Evolutionary conservation across 2,329 filamentous ascomycete genomes (phyloP), one percentile per base, ranked within the genome.

Genomic region (Pyrenochaeta sp.): DNA sequence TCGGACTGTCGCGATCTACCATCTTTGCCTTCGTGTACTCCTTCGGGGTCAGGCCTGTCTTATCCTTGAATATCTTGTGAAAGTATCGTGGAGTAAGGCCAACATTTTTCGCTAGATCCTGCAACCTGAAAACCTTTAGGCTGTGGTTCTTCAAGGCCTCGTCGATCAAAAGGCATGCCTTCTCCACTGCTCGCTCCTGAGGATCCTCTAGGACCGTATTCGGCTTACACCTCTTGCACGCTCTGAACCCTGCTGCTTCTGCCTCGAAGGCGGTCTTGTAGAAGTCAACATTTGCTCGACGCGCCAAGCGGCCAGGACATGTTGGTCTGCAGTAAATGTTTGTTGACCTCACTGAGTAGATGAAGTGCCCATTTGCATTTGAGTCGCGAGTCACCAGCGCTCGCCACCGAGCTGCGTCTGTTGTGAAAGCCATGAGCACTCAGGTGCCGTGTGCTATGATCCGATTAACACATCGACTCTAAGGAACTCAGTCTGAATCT

Each of bases 261-360:
- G 87, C 87, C 30, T 82, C 78, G 0, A 69, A 58, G 0, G 79
- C 67, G 0, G 76, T 80, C 15, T 80, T 70, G 72, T 82, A 87
- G 73, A 88, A 90, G 32, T 78, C 74, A 32, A 91, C 79, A 22
- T 85, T 84, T 10, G 85, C 81, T n/a, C 85, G 80, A 2, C 82
- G 79, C 1, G 85, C 83, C 13, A 91, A 81, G n/a, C 86, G 83
- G 3, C 84, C 82, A 15, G 84, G 83, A 70, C 87, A 90, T 22
- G 82, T 85, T 1, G 87, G 86, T 1, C 86, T 82, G 71, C 87
- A 89, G 74, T 86, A 89, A 50, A 86, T 85, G 44, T 77, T 79
- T 2, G 85, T 87, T 0, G 83, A 84, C 52, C 79, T 78, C n/a
- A 87, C 84, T 19, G 77, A 80, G 75, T 87, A 87, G 60, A 87